Base-by-base conservation (phyloP, 1,284 basidiomycete genomes). In the Ganoderma boninense region DNA sequence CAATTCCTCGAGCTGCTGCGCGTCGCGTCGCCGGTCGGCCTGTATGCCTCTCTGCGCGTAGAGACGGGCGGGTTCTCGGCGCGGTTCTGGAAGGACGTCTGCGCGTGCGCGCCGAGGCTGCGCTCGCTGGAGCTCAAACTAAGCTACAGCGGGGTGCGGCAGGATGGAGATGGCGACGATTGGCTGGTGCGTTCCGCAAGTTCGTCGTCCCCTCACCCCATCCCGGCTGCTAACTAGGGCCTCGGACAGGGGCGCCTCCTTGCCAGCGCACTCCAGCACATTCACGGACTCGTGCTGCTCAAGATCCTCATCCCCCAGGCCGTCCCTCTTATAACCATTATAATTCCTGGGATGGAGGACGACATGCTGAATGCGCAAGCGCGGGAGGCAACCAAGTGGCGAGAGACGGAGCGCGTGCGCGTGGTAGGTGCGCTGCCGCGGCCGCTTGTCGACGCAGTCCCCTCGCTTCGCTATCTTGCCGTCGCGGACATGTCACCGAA, bases 101-200 rank as follows among this genome's bases (percentile, higher is more conserved):
- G 32, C 11, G 4, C 40, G 23, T 42, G 23, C 4, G 60, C 49
- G 14, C 64, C 68, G 1, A 16, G 63, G 13, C 46, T 69, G 10
- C 62, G 64, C 5, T 69, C 63, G 1, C 57, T 69, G 2, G 68
- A 69, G 38, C 46, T 69, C 40, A 35, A 62, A 16, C 42, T 69
- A 14, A 1, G 14, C 4, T 18, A 35, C n/a, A 44, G 10, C 26
- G 3, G 38, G 5, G 10, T 32, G 29, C 57, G 46, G 46, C 20
- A 20, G 20, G 20, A 32, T n/a, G 49, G 14, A 13, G 26, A 43
- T 3, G 46, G 10, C 14, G 42, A 43, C 2, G 52, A 57, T 14
- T 64, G 66, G 66, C 32, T 68, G 54, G 66, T 68, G 29, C 26
- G 66, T 8, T 10, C n/a, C 20, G 2, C 46, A n/a, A n/a, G 20